Conservation (phyloP, 2,329 filamentous ascomycete genomes). For the Didymella pinodella region DNA sequence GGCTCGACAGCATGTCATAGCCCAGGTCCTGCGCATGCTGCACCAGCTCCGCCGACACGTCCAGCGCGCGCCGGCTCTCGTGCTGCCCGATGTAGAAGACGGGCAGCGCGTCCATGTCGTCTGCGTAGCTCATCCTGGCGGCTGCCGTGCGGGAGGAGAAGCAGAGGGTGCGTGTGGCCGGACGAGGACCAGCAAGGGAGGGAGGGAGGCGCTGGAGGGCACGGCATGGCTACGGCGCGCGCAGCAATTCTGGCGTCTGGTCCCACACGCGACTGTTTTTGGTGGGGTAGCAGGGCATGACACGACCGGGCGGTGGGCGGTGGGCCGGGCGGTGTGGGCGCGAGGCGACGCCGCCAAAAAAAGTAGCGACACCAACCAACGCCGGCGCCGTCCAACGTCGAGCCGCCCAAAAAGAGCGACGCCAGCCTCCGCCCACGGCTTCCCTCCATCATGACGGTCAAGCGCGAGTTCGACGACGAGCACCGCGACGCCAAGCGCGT, state of each 20-base stretch:
- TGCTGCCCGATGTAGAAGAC: constrained; percentile 78
- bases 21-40: constrained; percentile 72
- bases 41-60: constrained; percentile 70
- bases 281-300: not conserved
- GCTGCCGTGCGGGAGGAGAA: not conserved
- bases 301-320: not conserved
- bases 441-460: constrained; percentile 60
- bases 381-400: not conserved
- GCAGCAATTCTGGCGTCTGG: not conserved
- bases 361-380: constrained; percentile 3
- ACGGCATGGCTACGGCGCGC: not conserved
- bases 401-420: too few relatives aligned
- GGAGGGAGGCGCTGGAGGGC: not conserved
- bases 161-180: not conserved
- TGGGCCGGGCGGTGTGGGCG: not conserved
- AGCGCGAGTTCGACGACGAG: constrained; percentile 60
- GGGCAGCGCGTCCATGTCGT: constrained; percentile 52
- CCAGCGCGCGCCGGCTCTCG: constrained; percentile 68
- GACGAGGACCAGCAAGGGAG: not conserved
- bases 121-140: constrained; percentile 24
- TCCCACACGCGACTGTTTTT: not conserved
- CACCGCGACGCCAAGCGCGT: constrained; percentile 63
- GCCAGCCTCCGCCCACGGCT: not conserved
- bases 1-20: constrained; percentile 80
- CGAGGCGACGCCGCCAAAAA: not conserved